Conservation (phyloP, 257 asterid genomes). For the Capsicum rhomboideum region DNA sequence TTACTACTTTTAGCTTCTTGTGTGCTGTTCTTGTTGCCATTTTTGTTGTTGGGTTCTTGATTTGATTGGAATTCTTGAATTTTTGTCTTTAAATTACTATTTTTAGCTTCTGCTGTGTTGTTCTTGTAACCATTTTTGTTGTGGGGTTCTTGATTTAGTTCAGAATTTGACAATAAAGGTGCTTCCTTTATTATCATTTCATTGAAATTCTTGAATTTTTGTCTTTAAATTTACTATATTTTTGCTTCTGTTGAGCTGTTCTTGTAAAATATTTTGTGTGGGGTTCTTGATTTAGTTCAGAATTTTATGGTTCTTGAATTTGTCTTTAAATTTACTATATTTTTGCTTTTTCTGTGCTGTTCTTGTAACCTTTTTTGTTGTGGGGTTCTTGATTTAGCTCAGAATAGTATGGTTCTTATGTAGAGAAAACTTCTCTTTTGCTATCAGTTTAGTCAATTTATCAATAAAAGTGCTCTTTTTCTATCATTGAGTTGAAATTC, state of each 20-base stretch:
- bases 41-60: too few relatives aligned
- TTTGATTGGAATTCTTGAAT: neutral
- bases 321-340: neutral
- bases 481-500: neutral
- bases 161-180: too few relatives aligned
- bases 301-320: neutral
- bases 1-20: neutral
- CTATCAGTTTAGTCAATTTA: too few relatives aligned
- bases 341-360: neutral
- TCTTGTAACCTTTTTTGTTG: neutral
- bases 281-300: neutral
- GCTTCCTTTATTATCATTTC: too few relatives aligned
- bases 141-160: neutral
- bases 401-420: neutral
- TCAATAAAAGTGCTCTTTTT: neutral
- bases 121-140: neutral
- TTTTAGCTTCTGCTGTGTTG: neutral
- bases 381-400: neutral
- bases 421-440: too few relatives aligned
- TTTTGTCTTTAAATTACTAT: neutral
- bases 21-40: too few relatives aligned
- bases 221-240: neutral
- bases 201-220: neutral
- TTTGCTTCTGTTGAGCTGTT: neutral
- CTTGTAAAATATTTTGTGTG: neutral